Percentiles rank a stretch among this genome's conserved stretches.
Conservation (phyloP, 2,329 filamentous ascomycete species). For the Penicillium palitans region DNA sequence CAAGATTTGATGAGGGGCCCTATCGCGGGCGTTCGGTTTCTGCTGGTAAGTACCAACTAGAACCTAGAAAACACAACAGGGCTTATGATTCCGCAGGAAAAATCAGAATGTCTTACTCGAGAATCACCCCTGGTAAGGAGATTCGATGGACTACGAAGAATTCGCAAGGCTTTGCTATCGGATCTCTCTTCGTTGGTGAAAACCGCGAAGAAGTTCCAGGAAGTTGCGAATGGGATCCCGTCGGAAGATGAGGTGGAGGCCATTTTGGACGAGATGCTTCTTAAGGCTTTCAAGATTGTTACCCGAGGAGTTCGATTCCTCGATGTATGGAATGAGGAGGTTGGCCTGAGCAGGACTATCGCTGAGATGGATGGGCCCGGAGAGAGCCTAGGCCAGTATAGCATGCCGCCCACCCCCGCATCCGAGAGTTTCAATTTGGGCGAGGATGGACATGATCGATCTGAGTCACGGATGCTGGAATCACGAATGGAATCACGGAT, state of each 20-base stretch:
- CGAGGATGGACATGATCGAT: slow-evolving; percentile 30
- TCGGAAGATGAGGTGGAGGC: slow-evolving; percentile 44
- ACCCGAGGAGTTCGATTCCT: slow-evolving; percentile 86
- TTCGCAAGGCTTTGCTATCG: slow-evolving; percentile 82
- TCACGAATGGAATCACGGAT: slow-evolving; percentile 5
- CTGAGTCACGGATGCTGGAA: slow-evolving; percentile 30
- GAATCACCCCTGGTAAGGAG: slow-evolving; percentile 74
- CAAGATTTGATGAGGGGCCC: slow-evolving; percentile 94
- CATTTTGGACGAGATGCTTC: slow-evolving; percentile 86
- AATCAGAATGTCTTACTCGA: slow-evolving; percentile 80
- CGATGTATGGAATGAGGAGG: slow-evolving; percentile 71
- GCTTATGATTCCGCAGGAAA: slow-evolving; percentile 62
- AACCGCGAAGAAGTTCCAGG: slow-evolving; percentile 80
- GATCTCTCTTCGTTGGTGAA: slow-evolving; percentile 89
- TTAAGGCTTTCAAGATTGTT: slow-evolving; percentile 93
- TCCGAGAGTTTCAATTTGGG: slow-evolving; percentile 40
- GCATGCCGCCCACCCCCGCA: slow-evolving; percentile 39
- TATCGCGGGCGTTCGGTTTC: slow-evolving; percentile 86
- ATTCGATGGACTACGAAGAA: slow-evolving; percentile 73
- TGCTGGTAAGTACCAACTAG: slow-evolving; percentile 66
- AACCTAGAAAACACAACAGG: background rate
- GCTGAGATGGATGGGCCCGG: slow-evolving; percentile 37
- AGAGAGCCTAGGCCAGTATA: slow-evolving; percentile 24
- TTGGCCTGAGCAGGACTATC: slow-evolving; percentile 46
- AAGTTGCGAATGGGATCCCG: slow-evolving; percentile 58